phyloP scores from a whole-genome alignment of 2,329 filamentous ascomycete genomes.

The Xylaria sp. region DNA sequence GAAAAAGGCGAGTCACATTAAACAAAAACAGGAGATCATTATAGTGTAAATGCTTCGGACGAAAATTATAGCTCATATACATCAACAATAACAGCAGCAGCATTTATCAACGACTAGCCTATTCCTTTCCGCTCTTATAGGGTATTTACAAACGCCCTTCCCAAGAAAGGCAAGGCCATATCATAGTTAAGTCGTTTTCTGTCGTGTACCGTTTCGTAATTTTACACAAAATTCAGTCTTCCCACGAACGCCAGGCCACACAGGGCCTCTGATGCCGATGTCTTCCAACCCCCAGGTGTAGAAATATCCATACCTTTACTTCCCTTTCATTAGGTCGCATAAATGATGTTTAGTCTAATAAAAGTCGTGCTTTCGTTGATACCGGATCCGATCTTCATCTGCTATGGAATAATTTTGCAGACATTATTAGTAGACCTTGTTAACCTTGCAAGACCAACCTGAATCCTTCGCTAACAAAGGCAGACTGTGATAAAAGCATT shows the following conservation, averaged over 20 bases:
- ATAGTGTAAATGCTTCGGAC: background rate
- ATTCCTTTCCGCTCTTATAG: background rate
- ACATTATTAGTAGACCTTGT: constrained; percentile 70
- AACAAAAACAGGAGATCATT: background rate
- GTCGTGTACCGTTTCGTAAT: constrained; percentile 28
- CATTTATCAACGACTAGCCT: background rate
- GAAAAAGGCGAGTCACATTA: background rate
- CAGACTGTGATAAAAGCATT: constrained; percentile 67
- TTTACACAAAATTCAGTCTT: constrained; percentile 27
- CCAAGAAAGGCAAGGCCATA: background rate
- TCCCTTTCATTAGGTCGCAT: constrained; percentile 36
- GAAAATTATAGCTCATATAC: background rate
- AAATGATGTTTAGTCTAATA: constrained; percentile 30
- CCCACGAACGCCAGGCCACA: constrained; percentile 34
- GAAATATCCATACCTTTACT: constrained; percentile 22
- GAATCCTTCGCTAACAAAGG: constrained; percentile 84
- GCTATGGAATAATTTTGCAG: constrained; percentile 5
- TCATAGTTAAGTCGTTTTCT: constrained; percentile 20
- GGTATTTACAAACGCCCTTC: background rate
- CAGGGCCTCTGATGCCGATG: constrained; percentile 20
- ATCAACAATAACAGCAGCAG: background rate
- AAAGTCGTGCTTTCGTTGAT: constrained; percentile 18
- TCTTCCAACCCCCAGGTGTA: constrained; percentile 19
- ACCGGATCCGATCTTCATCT: constrained; percentile 2
- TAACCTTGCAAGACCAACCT: constrained; percentile 90